Percentiles rank a stretch among this genome's conserved stretches.
Conservation (phyloP, 306 rosid genomes). For the Lathyrus sativus region DNA sequence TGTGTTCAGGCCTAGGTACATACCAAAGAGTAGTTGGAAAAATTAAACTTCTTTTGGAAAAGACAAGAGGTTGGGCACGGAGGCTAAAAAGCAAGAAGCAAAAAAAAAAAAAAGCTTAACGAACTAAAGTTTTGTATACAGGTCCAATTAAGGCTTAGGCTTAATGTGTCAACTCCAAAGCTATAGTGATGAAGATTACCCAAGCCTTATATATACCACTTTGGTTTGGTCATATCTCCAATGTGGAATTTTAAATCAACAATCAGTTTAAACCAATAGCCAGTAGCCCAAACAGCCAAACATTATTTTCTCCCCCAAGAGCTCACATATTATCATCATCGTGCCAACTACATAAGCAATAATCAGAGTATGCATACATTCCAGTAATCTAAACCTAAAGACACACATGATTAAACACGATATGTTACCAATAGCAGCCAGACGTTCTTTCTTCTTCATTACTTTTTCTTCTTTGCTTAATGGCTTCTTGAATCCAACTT, state of each 20-base stretch:
- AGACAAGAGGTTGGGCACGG: neutral
- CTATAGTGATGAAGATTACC: neutral
- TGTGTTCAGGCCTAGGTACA: neutral
- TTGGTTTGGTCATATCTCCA: neutral
- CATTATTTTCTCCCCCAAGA: slow-evolving; percentile 11
- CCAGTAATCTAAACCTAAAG: slow-evolving; percentile 21
- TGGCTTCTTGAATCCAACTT: slow-evolving; percentile 86
- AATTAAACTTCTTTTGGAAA: neutral
- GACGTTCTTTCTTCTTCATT: slow-evolving; percentile 88
- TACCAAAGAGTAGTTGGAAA: neutral
- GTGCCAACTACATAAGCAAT: slow-evolving; percentile 25
- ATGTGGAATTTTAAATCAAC: neutral
- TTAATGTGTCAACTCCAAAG: neutral
- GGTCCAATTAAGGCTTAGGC: neutral
- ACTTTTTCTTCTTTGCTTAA: slow-evolving; percentile 86
- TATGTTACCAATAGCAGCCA: slow-evolving; percentile 94
- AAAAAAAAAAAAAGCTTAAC: no score
- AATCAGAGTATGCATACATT: slow-evolving; percentile 30
- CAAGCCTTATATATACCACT: neutral
- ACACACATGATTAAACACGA: slow-evolving; percentile 32
- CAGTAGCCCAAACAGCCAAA: slow-evolving; percentile 17
- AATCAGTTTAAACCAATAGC: slow-evolving; percentile 2
- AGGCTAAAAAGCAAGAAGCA: neutral
- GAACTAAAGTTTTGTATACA: no score
- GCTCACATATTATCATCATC: slow-evolving; percentile 11